These are phyloP conservation scores for Rhinocladiella similis DNA, from an alignment of 2,329 filamentous ascomycete species.

Conservation along the genomic window DNA sequence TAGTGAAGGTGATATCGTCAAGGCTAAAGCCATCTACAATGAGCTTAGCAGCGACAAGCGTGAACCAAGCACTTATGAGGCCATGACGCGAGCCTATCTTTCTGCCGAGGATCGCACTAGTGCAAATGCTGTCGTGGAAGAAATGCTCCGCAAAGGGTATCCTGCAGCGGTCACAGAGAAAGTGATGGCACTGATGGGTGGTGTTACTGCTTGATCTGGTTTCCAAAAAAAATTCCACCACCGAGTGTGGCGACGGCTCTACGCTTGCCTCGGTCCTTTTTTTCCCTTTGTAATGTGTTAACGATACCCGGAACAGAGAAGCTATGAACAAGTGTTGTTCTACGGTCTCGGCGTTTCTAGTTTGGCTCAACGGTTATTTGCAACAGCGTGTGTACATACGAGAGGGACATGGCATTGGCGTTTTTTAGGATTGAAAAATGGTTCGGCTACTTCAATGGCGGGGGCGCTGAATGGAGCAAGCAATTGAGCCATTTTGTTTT, in stretches of 20 bases:
- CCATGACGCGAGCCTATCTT: constrained; percentile 93
- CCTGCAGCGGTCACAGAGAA: constrained; percentile 90
- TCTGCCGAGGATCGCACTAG: constrained; percentile 75
- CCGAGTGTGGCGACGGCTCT: constrained; percentile 22
- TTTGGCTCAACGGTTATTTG: constrained; percentile 1
- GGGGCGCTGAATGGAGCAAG: constrained; percentile 15
- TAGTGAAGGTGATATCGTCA: constrained; percentile 73
- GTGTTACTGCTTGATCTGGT: constrained; percentile 9
- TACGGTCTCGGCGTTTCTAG: constrained; percentile 12
- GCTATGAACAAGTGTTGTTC: constrained; percentile 10
- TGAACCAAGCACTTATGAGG: constrained; percentile 97
- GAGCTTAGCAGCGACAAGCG: constrained; percentile 74
- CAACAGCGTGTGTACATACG: constrained; percentile 6
- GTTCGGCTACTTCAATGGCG: constrained; percentile 4
- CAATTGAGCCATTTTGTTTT: constrained; percentile 2
- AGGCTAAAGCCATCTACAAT: constrained; percentile 77
- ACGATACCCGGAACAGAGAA: constrained; percentile 23
- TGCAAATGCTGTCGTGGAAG: constrained; percentile 77
- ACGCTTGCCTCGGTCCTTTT: constrained; percentile 20
- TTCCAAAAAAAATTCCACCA: background rate
- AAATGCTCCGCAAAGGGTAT: constrained; percentile 89
- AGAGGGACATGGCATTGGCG: constrained; percentile 1
- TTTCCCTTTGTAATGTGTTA: constrained; percentile 19
- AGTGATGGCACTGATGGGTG: constrained; percentile 81
- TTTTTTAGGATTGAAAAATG: background rate